Evolutionary conservation across 495 filamentous ascomycete species (phyloP).

Genomic region (Letharia columbiana): DNA sequence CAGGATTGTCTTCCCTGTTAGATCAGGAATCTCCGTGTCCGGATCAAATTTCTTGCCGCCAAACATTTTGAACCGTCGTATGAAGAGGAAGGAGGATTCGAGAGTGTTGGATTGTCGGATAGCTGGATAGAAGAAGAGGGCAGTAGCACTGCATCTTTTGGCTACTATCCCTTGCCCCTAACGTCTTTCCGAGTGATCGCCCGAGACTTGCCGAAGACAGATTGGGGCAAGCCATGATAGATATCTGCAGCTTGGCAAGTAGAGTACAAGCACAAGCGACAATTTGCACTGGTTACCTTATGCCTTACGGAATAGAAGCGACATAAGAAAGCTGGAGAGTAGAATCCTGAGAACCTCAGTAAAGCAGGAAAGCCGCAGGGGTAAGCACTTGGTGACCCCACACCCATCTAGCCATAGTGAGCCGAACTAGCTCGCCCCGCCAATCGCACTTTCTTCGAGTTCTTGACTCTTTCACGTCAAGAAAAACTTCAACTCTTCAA

Average conservation of each 20-base stretch:
- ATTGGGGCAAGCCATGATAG: background rate
- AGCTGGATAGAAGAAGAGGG: background rate
- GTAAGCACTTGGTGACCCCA: background rate
- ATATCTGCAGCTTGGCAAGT: background rate
- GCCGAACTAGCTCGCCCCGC: slow-evolving; percentile 11
- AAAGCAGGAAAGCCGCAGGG: too few relatives aligned
- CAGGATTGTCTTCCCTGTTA: slow-evolving; percentile 49
- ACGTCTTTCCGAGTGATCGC: background rate
- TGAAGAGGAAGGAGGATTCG: background rate
- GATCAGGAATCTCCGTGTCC: slow-evolving; percentile 47
- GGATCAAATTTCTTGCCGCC: slow-evolving; percentile 36
- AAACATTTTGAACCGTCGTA: slow-evolving; percentile 3
- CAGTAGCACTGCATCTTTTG: background rate
- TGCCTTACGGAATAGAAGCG: background rate
- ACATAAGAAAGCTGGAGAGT: too few relatives aligned
- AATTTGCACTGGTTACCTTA: background rate
- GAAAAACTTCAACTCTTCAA: slow-evolving; percentile 4
- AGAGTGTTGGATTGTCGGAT: background rate
- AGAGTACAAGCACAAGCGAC: background rate
- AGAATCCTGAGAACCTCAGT: too few relatives aligned
- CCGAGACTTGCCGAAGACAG: background rate
- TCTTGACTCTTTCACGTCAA: slow-evolving; percentile 1
- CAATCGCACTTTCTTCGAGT: slow-evolving; percentile 17
- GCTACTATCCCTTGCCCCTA: background rate
- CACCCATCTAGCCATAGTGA: background rate